Conservation (phyloP, 2,329 filamentous ascomycete genomes). For the Penicillium capsulatum region DNA sequence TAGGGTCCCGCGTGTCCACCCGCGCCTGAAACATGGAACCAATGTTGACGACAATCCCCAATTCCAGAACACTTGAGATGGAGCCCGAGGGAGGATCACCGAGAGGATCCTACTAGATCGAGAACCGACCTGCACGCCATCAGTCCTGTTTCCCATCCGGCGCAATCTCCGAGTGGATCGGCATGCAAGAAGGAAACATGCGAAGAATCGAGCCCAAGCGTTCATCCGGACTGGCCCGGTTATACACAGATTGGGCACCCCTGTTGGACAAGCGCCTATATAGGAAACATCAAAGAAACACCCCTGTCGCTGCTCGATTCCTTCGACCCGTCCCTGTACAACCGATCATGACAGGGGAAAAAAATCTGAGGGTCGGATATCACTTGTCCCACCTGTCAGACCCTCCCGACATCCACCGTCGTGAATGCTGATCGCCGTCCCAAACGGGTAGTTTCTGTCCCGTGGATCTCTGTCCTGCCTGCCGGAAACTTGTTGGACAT, state of each 20-base stretch:
- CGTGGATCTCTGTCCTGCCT: no score
- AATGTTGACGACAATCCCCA: no score
- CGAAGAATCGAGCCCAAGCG: background rate
- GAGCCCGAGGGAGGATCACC: background rate
- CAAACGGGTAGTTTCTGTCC: background rate
- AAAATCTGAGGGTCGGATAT: background rate
- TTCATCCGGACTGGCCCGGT: conserved; percentile 8
- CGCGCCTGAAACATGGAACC: no score
- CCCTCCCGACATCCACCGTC: no score
- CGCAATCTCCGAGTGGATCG: conserved; percentile 6
- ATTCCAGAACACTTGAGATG: no score
- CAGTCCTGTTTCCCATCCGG: background rate
- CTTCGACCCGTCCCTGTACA: conserved; percentile 6
- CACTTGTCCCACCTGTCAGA: no score
- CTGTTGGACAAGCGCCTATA: background rate
- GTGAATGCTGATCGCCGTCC: no score
- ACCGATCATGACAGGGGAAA: conserved; percentile 5
- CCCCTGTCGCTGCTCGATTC: background rate
- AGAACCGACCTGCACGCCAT: background rate
- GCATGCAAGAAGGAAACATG: background rate
- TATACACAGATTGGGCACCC: conserved; percentile 6
- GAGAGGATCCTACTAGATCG: background rate
- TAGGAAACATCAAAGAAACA: background rate
- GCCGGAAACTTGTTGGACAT: no score
- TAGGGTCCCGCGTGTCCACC: no score